These are phyloP conservation scores for Trypanosomatidae sp. DNA, from an alignment of 208 protist genomes.

Conservation along the genomic window DNA sequence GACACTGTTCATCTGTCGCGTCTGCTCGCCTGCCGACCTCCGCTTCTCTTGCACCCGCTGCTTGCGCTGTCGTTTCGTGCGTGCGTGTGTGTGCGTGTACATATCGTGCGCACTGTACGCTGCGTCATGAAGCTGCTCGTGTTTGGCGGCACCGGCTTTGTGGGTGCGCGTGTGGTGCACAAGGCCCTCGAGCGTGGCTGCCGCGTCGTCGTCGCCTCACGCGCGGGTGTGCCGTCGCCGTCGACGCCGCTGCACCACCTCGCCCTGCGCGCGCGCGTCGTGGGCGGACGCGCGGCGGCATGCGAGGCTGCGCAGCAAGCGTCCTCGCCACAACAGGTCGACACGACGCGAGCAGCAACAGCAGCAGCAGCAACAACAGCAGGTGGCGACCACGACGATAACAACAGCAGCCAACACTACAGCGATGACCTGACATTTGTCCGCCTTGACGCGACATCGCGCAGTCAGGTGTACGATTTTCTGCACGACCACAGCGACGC, in stretches of 20 bases:
- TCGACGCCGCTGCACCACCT: conserved; percentile 24
- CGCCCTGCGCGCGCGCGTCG: conserved; percentile 12
- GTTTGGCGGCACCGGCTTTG: conserved; percentile 79
- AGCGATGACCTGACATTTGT: conserved; percentile 48
- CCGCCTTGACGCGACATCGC: conserved; percentile 42
- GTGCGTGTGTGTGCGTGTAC: too few species aligned
- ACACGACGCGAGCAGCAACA: background rate
- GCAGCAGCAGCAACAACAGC: background rate
- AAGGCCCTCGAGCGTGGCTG: conserved; percentile 53
- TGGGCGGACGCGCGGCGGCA: conserved; percentile 24
- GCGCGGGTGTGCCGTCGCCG: conserved; percentile 21
- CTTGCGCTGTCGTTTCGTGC: too few species aligned
- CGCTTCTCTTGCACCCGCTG: too few species aligned
- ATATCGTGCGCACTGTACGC: too few species aligned
- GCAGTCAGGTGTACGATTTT: conserved; percentile 55
- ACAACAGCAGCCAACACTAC: background rate
- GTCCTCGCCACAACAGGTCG: background rate
- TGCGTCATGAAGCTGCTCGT: conserved; percentile 72
- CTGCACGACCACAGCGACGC: conserved; percentile 68
- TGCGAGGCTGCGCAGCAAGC: conserved; percentile 6
- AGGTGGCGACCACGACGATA: conserved; percentile 1
- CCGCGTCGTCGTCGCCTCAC: conserved; percentile 47
- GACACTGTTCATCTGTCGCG: too few species aligned
- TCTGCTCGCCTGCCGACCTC: too few species aligned
- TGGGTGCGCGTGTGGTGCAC: conserved; percentile 38